phyloP scores from a whole-genome alignment of 345 rosid genomes.

The Lepidium didymum region DNA sequence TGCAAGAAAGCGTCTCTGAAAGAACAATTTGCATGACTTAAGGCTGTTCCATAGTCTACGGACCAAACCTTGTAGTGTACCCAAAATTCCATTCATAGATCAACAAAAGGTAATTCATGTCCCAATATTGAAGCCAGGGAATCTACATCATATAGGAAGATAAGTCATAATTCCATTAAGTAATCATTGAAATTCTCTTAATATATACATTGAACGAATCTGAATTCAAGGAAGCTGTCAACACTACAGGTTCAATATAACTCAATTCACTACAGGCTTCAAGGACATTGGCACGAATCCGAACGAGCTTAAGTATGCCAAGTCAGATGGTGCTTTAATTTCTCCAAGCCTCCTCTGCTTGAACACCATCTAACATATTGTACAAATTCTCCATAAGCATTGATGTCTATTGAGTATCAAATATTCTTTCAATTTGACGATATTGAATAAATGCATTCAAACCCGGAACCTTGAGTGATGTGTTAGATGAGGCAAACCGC shows the following conservation, averaged over 20 bases:
- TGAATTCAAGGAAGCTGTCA: neutral
- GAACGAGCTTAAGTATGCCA: constrained; percentile 46
- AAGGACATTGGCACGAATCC: constrained; percentile 30
- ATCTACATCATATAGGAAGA: neutral
- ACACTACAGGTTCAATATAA: neutral
- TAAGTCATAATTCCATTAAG: neutral
- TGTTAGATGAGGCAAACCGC: neutral
- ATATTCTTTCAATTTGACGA: neutral
- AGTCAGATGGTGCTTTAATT: constrained; percentile 29
- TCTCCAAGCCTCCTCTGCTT: constrained; percentile 8
- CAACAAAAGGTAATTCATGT: neutral
- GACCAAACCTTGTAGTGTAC: neutral
- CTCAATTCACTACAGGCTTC: constrained; percentile 1
- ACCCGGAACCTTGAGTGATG: neutral
- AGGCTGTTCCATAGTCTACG: neutral
- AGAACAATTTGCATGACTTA: too few species aligned
- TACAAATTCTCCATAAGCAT: neutral
- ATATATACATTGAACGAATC: neutral
- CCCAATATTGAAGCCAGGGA: neutral
- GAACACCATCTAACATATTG: neutral
- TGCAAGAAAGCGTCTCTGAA: neutral
- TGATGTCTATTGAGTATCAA: neutral
- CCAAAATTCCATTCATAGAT: neutral
- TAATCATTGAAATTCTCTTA: neutral
- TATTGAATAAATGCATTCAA: neutral